A percentile compares a stretch with the other conserved stretches of the same genome.
These are phyloP conservation scores for Pseudonitzschia pungens DNA, from an alignment of 108 stramenopile genomes.

Conservation along the genomic window DNA sequence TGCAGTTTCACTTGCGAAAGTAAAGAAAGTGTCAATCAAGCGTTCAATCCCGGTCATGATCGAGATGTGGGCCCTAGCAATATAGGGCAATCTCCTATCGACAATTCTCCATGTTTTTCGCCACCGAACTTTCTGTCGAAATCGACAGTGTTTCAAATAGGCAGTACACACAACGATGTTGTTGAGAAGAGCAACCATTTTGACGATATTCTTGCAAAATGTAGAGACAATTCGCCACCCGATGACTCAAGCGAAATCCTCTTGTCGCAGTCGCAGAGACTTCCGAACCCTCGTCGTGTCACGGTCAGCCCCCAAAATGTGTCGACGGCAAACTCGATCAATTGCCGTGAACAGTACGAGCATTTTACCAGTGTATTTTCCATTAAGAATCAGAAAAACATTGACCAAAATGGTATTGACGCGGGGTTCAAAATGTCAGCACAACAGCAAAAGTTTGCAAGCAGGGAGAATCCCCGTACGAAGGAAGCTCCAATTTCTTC, in stretches of 20 bases:
- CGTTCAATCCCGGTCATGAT: not conserved
- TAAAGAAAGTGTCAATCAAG: not conserved
- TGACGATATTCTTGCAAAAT: not conserved
- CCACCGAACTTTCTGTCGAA: not conserved
- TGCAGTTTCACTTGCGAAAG: not conserved
- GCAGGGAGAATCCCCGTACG: not conserved
- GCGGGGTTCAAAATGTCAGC: not conserved
- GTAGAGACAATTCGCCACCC: not conserved
- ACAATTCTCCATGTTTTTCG: not conserved
- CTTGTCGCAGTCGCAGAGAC: constrained; percentile 6
- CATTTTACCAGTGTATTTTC: not conserved
- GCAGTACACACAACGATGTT: not conserved
- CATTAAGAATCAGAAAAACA: not conserved
- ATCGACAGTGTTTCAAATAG: not conserved
- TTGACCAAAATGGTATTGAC: not conserved
- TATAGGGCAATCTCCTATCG: not conserved
- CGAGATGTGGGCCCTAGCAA: not conserved
- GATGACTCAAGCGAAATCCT: constrained; percentile 10
- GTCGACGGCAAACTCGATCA: not conserved
- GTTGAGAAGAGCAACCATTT: not conserved
- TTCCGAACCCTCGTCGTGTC: not conserved
- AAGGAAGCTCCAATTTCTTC: not conserved
- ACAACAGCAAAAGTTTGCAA: not conserved
- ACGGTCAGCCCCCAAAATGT: constrained; percentile 3
- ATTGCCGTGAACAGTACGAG: not conserved